phyloP scores from a whole-genome alignment of 441 rosid genomes.

The Daphne laureola region DNA sequence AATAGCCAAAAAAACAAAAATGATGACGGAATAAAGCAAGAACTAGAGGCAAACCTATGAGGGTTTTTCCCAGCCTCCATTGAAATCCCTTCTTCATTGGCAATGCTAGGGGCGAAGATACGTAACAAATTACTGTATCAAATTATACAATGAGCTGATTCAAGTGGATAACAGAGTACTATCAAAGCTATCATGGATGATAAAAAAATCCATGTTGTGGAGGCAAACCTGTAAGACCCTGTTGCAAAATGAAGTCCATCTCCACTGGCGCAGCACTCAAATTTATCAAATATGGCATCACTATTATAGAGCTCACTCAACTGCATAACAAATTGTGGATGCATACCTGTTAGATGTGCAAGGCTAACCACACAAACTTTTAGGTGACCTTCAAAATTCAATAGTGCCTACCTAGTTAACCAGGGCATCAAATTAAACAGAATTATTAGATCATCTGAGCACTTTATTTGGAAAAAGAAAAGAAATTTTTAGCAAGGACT shows the following conservation, averaged over 20 bases:
- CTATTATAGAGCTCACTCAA: conserved; percentile 52
- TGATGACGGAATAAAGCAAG: background rate
- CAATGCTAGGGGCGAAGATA: conserved; percentile 39
- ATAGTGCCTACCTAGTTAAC: too few relatives aligned
- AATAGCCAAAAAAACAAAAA: background rate
- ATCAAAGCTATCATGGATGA: too few relatives aligned
- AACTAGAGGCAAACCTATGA: conserved; percentile 31
- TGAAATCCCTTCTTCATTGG: conserved; percentile 39
- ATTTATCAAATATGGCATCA: conserved; percentile 66
- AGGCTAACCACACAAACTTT: background rate
- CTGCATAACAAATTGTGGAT: conserved; percentile 29
- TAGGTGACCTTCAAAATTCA: too few relatives aligned
- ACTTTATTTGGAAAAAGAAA: too few relatives aligned
- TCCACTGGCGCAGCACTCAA: conserved; percentile 61
- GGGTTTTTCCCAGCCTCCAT: conserved; percentile 49
- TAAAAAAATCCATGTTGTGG: background rate
- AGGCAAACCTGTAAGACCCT: conserved; percentile 62
- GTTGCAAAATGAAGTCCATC: conserved; percentile 60
- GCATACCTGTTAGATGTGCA: background rate
- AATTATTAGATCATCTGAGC: too few relatives aligned
- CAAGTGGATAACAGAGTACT: too few relatives aligned
- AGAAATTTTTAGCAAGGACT: too few relatives aligned
- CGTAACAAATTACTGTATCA: conserved; percentile 43
- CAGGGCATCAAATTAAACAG: too few relatives aligned
- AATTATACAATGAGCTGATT: conserved; percentile 11